A percentile compares a stretch with the other conserved stretches of the same genome.
These are phyloP conservation scores for Gaultheria prostrata DNA, from an alignment of 148 eudicot genomes.

Conservation along the genomic window DNA sequence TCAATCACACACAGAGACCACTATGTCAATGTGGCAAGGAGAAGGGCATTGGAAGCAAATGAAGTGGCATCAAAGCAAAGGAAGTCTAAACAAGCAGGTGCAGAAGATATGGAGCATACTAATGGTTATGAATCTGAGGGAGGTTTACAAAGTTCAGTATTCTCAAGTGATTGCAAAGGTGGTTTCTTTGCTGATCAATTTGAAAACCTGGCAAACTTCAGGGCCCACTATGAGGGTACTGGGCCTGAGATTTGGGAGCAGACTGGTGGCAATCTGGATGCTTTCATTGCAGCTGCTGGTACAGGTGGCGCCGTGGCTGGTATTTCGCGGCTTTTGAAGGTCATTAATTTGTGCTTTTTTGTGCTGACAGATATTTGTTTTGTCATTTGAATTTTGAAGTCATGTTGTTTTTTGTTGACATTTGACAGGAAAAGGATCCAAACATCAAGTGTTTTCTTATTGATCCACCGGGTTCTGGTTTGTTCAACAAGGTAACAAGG, in stretches of 20 bases:
- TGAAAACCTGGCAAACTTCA: slow-evolving; percentile 88
- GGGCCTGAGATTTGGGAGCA: slow-evolving; percentile 98
- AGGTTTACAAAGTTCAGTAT: slow-evolving; percentile 28
- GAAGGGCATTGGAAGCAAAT: slow-evolving; percentile 88
- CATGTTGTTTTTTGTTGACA: neutral
- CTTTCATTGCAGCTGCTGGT: slow-evolving; percentile 95
- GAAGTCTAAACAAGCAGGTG: slow-evolving; percentile 17
- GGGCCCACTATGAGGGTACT: slow-evolving; percentile 89
- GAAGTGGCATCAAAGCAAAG: slow-evolving; percentile 44
- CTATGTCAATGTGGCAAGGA: slow-evolving; percentile 84
- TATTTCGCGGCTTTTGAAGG: slow-evolving; percentile 82
- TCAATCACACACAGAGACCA: slow-evolving; percentile 94
- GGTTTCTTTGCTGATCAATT: slow-evolving; percentile 98
- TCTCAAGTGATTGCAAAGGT: slow-evolving; percentile 63
- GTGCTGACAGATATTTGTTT: neutral
- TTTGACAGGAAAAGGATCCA: slow-evolving; percentile 68
- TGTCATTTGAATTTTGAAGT: neutral
- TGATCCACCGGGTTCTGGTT: slow-evolving; percentile 97
- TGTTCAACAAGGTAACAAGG: slow-evolving; percentile 89
- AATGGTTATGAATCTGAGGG: slow-evolving; percentile 33
- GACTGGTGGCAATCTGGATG: slow-evolving; percentile 68
- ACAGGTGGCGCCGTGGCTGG: slow-evolving; percentile 98
- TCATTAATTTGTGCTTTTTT: slow-evolving; percentile 11
- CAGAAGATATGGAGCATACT: slow-evolving; percentile 21
- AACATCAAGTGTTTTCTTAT: slow-evolving; percentile 73